phyloP scores from a whole-genome alignment of 306 rosid genomes.

The Purshia tridentata region DNA sequence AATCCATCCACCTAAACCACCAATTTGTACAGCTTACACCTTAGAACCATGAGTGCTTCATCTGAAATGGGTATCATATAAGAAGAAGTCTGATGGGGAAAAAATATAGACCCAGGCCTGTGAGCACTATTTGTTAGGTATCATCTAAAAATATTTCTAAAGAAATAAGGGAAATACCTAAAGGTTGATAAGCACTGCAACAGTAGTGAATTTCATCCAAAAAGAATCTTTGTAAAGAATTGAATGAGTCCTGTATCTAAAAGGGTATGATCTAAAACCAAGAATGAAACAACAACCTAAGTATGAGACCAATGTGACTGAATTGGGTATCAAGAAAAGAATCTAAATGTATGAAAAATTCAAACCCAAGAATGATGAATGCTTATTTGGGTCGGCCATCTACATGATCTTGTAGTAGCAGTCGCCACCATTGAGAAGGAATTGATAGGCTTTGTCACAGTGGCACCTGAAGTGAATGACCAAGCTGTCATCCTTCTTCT shows the following conservation, averaged over 20 bases:
- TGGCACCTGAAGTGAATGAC: constrained; percentile 51
- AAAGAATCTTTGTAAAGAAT: neutral
- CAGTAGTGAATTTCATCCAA: no score
- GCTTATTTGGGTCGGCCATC: neutral
- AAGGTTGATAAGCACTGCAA: no score
- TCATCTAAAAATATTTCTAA: no score
- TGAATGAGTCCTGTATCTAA: neutral
- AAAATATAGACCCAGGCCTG: neutral
- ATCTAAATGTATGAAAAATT: neutral
- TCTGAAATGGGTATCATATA: neutral
- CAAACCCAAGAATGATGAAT: neutral
- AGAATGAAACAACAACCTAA: constrained; percentile 2
- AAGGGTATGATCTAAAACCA: neutral
- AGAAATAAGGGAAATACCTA: no score
- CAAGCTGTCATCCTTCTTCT: constrained; percentile 41
- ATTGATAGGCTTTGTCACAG: constrained; percentile 54
- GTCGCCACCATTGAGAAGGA: constrained; percentile 43
- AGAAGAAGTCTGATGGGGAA: neutral
- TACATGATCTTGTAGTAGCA: constrained; percentile 63
- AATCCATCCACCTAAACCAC: neutral
- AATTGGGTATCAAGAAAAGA: neutral
- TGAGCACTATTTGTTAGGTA: no score
- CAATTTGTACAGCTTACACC: constrained; percentile 6
- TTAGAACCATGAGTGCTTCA: constrained; percentile 2
- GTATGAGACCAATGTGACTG: neutral